Evolutionary conservation across 2,329 filamentous ascomycete species (phyloP).

Genomic region (Paraphoma chrysanthemicola): DNA sequence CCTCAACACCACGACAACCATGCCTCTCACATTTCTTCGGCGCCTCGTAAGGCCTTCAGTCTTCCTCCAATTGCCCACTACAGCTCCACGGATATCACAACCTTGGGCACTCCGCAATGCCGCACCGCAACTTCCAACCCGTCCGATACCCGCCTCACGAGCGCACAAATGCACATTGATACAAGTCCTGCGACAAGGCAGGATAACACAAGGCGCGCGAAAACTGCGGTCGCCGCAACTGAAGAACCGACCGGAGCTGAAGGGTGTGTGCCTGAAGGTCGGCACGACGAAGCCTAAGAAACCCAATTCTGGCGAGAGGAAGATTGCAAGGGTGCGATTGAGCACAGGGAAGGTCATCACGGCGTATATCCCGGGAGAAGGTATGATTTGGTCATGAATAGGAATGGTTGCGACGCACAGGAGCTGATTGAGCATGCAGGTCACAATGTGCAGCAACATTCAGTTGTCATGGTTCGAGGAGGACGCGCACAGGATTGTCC

Average conservation of each 20-base stretch:
- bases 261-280: slow-evolving; percentile 95
- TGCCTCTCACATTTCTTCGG: slow-evolving; percentile 50
- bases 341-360: slow-evolving; percentile 87
- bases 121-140: slow-evolving; percentile 28
- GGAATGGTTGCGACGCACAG: slow-evolving; percentile 6
- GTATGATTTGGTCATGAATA: slow-evolving; percentile 47
- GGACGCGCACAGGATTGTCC: slow-evolving; percentile 96
- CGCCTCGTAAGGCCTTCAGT: slow-evolving; percentile 47
- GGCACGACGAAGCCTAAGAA: slow-evolving; percentile 97
- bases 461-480: slow-evolving; percentile 92
- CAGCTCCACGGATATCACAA: slow-evolving; percentile 17
- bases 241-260: slow-evolving; percentile 77
- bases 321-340: slow-evolving; percentile 89
- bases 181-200: slow-evolving; percentile 70
- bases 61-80: slow-evolving; percentile 22
- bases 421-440: slow-evolving; percentile 53
- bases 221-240: slow-evolving; percentile 90
- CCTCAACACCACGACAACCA: slow-evolving; percentile 25
- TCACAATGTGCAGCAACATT: slow-evolving; percentile 99
- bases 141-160: slow-evolving; percentile 49
- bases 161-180: slow-evolving; percentile 55
- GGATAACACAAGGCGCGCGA: slow-evolving; percentile 78
- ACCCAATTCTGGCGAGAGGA: slow-evolving; percentile 96
- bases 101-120: slow-evolving; percentile 32
- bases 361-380: slow-evolving; percentile 95